Percentiles rank a stretch among this genome's conserved stretches.
phyloP scores from a whole-genome alignment of 2,329 filamentous ascomycete genomes.

The Talaromyces sp. region DNA sequence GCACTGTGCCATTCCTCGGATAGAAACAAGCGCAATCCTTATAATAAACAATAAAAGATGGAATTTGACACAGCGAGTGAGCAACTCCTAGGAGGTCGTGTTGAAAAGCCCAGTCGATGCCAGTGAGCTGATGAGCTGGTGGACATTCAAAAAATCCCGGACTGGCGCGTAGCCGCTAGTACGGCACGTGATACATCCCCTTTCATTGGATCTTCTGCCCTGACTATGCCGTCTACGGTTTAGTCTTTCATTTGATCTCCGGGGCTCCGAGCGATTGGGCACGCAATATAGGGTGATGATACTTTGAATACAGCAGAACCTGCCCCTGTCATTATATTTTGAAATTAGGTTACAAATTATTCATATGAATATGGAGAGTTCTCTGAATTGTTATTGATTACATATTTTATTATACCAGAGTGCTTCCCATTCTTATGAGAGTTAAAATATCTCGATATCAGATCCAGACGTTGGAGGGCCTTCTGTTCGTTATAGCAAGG shows the following conservation, averaged over 20 bases:
- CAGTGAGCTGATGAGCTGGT: constrained; percentile 4
- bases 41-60: neutral
- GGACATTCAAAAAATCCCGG: constrained; percentile 16
- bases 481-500: no score
- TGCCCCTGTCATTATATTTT: no score
- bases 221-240: constrained; percentile 1
- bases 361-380: no score
- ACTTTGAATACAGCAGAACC: no score
- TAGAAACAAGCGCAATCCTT: neutral
- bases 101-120: constrained; percentile 1
- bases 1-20: constrained; percentile 3
- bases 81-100: neutral
- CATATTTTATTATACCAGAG: no score
- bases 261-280: neutral
- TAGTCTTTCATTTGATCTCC: neutral
- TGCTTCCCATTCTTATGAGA: no score
- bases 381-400: no score
- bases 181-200: neutral
- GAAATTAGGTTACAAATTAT: no score
- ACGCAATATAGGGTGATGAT: neutral
- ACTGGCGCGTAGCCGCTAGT: constrained; percentile 7
- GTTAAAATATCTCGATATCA: no score
- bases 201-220: neutral
- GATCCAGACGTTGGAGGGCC: no score
- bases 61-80: neutral